Evolutionary conservation across 176 grass and related monocot species (phyloP).

Genomic region (Rhynchospora pubera): DNA sequence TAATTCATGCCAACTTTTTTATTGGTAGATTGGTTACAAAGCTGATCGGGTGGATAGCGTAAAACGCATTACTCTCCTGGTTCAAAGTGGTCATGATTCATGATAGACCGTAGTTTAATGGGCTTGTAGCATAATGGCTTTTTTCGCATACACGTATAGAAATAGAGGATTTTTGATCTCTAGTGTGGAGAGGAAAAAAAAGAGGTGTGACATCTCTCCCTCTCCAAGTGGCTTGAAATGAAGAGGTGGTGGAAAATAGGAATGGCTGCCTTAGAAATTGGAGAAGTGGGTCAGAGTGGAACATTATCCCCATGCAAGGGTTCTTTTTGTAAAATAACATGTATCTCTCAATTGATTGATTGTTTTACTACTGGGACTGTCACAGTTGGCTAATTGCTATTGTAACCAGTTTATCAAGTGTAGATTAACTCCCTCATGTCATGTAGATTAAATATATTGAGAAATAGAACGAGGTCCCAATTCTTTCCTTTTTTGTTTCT

Average conservation of each 20-base stretch:
- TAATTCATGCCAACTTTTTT: neutral
- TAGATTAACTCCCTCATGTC: neutral
- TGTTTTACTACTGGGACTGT: neutral
- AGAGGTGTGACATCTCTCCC: neutral
- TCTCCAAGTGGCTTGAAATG: conserved; percentile 7
- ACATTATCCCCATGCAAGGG: neutral
- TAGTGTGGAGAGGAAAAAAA: neutral
- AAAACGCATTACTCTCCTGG: conserved; percentile 81
- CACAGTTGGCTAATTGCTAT: conserved; percentile 6
- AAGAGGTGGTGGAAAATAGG: neutral
- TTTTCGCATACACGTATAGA: conserved; percentile 14
- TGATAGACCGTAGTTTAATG: conserved; percentile 33
- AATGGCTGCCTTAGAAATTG: conserved; percentile 6
- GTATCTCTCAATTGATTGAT: conserved; percentile 18
- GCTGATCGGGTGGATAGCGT: conserved; percentile 67
- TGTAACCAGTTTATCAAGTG: neutral
- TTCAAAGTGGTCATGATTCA: conserved; percentile 82
- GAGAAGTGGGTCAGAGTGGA: neutral
- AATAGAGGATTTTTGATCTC: conserved; percentile 21
- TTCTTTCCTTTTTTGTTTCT: neutral
- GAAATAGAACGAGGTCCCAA: neutral
- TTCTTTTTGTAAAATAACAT: conserved; percentile 28
- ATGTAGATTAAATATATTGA: neutral
- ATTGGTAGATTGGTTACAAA: conserved; percentile 80
- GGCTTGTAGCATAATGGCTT: neutral